Conservation (phyloP, 345 rosid genomes). For the Camelina sativa region DNA sequence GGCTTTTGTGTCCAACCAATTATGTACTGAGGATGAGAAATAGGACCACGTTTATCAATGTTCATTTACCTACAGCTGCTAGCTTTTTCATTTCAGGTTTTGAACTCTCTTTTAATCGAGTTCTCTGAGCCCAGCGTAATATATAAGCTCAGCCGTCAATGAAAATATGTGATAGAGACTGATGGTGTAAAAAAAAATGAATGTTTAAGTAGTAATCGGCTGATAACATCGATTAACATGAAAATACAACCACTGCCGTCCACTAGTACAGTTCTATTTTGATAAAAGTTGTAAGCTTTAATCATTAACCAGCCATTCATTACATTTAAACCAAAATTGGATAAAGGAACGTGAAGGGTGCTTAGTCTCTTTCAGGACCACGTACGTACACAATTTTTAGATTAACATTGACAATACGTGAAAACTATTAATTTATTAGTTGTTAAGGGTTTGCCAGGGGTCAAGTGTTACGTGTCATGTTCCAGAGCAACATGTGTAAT, state of each 20-base stretch:
- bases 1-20: conserved; percentile 43
- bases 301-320: conserved; percentile 31
- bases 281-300: conserved; percentile 28
- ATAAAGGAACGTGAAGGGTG: conserved; percentile 25
- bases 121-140: not conserved
- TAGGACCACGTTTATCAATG: conserved; percentile 46
- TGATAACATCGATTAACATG: conserved; percentile 21
- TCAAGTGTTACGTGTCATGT: conserved; percentile 18
- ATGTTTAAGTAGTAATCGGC: not conserved
- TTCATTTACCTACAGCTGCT: conserved; percentile 37
- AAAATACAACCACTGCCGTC: not conserved
- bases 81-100: conserved; percentile 11
- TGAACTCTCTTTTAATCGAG: not conserved
- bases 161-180: not conserved
- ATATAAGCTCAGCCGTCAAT: conserved; percentile 8
- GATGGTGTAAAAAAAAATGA: not conserved
- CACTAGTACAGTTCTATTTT: conserved; percentile 1
- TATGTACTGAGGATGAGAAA: conserved; percentile 39
- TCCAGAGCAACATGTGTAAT: conserved; percentile 24
- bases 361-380: conserved; percentile 44
- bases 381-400: conserved; percentile 20
- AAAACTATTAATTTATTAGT: conserved; percentile 1
- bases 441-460: conserved; percentile 17
- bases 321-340: conserved; percentile 31
- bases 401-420: conserved; percentile 26